Conservation (phyloP, 352 stramenopile species). For the Thalassiosira ordinaria region DNA sequence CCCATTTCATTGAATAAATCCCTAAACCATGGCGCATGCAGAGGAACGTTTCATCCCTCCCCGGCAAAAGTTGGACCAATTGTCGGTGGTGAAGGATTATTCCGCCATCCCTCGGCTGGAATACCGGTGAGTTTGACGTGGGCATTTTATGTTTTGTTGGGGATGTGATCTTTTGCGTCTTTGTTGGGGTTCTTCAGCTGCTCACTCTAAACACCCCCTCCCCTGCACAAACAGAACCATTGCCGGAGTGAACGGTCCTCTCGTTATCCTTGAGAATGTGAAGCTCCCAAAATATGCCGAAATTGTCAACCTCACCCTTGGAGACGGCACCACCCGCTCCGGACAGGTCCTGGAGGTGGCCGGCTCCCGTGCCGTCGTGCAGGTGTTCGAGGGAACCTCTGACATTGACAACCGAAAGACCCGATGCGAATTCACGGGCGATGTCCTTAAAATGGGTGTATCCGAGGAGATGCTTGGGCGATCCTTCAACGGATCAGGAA, state of each 20-base stretch:
- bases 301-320: constrained; percentile 98
- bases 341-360: constrained; percentile 97
- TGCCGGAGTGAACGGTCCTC: constrained; percentile 96
- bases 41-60: constrained; percentile 80
- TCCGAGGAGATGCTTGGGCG: constrained; percentile 98
- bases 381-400: constrained; percentile 98
- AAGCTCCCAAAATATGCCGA: constrained; percentile 99
- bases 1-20: neutral
- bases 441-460: constrained; percentile 99
- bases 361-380: constrained; percentile 93
- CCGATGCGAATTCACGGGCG: constrained; percentile 97
- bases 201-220: no score
- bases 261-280: constrained; percentile 99
- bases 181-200: neutral
- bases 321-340: constrained; percentile 93
- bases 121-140: constrained; percentile 76
- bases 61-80: constrained; percentile 75
- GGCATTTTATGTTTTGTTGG: neutral
- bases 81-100: constrained; percentile 84
- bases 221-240: constrained; percentile 90
- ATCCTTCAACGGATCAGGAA: constrained; percentile 97
- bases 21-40: constrained; percentile 42
- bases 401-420: constrained; percentile 99
- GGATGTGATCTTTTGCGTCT: no score
- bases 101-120: constrained; percentile 79